Conservation (phyloP, 1,139 yeast genomes). For the Zygotorulaspora mrakii region DNA sequence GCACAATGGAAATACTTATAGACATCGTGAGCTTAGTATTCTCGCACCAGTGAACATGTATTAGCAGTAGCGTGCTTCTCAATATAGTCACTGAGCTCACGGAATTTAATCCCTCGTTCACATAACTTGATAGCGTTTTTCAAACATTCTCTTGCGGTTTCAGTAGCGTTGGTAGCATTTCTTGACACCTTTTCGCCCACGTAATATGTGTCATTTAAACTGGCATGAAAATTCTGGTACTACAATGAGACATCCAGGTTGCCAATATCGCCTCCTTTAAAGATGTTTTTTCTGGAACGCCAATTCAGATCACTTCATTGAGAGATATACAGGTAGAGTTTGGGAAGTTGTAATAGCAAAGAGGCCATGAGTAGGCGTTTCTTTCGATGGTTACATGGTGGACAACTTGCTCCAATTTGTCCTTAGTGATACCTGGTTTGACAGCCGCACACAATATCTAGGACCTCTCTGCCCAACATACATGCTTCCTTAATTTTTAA, state of each 20-base stretch:
- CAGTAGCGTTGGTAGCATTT: constrained; percentile 82
- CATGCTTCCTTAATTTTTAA: constrained; percentile 73
- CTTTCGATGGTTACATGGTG: constrained; percentile 87
- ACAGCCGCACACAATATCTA: constrained; percentile 81
- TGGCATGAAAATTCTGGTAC: constrained; percentile 88
- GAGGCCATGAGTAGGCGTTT: constrained; percentile 90
- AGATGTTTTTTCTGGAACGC: constrained; percentile 86
- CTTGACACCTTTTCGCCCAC: constrained; percentile 89
- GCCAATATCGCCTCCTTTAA: constrained; percentile 92
- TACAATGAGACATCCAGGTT: constrained; percentile 85
- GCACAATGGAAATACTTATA: constrained; percentile 85
- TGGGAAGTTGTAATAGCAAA: constrained; percentile 92
- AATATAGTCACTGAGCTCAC: constrained; percentile 82
- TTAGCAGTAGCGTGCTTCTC: constrained; percentile 82
- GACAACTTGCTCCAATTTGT: constrained; percentile 80
- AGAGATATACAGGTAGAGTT: constrained; percentile 90
- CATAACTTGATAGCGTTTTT: constrained; percentile 78
- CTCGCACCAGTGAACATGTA: constrained; percentile 79
- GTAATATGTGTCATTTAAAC: constrained; percentile 92
- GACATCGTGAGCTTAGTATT: constrained; percentile 94
- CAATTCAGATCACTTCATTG: constrained; percentile 94
- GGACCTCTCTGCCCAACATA: constrained; percentile 75
- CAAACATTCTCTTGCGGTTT: constrained; percentile 87
- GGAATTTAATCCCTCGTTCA: constrained; percentile 88
- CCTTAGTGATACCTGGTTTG: constrained; percentile 88